Evolutionary conservation across 768 basidiomycete species (phyloP).

Genomic region (Lactarius vividus): DNA sequence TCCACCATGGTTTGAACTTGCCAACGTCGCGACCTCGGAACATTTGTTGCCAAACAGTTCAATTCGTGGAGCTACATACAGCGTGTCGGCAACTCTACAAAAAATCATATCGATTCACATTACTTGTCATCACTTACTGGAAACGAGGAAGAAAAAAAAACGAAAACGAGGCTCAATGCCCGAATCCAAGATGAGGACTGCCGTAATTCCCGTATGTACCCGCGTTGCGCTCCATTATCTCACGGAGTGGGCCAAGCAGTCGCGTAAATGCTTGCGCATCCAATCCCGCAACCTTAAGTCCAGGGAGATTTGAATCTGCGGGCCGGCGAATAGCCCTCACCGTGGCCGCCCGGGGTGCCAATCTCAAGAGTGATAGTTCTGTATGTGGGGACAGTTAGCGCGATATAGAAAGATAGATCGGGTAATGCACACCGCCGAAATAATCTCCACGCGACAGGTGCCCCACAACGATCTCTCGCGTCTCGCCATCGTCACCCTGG

Average conservation of each 20-base stretch:
- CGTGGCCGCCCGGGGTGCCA: constrained; percentile 93
- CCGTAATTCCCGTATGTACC: constrained; percentile 53
- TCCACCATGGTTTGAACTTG: not conserved
- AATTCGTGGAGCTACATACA: not conserved
- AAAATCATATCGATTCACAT: constrained; percentile 8
- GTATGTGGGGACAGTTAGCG: constrained; percentile 24
- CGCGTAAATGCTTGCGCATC: constrained; percentile 93
- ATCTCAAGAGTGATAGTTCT: constrained; percentile 90
- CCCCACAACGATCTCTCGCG: constrained; percentile 68
- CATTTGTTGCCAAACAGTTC: not conserved
- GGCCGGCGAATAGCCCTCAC: constrained; percentile 71
- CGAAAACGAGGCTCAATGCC: constrained; percentile 2
- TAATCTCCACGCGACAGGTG: constrained; percentile 89
- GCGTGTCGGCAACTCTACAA: not conserved
- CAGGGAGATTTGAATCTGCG: constrained; percentile 46
- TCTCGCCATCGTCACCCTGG: constrained; percentile 53
- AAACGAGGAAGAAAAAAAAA: not conserved
- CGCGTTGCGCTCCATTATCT: constrained; percentile 88
- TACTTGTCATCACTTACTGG: constrained; percentile 2
- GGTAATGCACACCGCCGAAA: constrained; percentile 77
- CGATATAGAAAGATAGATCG: not conserved
- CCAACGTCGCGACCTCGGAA: not conserved
- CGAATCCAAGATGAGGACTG: constrained; percentile 18
- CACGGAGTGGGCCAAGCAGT: constrained; percentile 85
- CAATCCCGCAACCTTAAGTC: constrained; percentile 90